Percentiles rank a stretch among this genome's conserved stretches.
Conservation (phyloP, 176 grass and related monocot genomes). For the Bothriochloa decipiens region DNA sequence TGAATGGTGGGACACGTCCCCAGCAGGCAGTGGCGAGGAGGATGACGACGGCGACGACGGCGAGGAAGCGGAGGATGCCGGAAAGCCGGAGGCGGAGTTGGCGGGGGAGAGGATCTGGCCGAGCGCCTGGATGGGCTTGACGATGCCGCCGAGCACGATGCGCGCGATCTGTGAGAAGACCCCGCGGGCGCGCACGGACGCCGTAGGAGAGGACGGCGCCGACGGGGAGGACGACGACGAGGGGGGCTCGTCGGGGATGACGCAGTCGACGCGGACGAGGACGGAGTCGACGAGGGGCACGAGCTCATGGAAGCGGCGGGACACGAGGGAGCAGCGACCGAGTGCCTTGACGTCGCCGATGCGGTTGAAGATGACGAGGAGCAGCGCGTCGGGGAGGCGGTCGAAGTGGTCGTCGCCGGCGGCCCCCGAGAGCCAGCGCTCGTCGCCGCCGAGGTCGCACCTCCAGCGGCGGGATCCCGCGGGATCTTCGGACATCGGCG, state of each 20-base stretch:
- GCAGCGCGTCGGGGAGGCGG: constrained; percentile 74
- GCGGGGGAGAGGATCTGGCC: constrained; percentile 76
- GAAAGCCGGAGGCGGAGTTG: constrained; percentile 33
- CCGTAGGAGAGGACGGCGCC: constrained; percentile 37
- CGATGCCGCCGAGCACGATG: constrained; percentile 72
- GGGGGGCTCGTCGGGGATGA: constrained; percentile 77
- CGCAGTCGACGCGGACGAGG: constrained; percentile 87
- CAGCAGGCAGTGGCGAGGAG: constrained; percentile 16
- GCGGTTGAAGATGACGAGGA: constrained; percentile 84
- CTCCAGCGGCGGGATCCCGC: constrained; percentile 50
- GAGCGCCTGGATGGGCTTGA: constrained; percentile 76
- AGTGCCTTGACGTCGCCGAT: constrained; percentile 91
- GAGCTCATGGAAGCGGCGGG: constrained; percentile 76
- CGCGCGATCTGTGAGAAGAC: constrained; percentile 73
- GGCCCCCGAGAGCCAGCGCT: constrained; percentile 29
- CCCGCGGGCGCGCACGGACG: constrained; percentile 51
- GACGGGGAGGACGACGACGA: constrained; percentile 36
- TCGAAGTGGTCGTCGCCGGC: constrained; percentile 70
- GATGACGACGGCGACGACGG: neutral
- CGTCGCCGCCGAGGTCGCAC: constrained; percentile 38
- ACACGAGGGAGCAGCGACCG: constrained; percentile 82
- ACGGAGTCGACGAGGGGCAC: constrained; percentile 81
- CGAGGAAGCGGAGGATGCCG: constrained; percentile 36
- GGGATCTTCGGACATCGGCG: constrained; percentile 48
- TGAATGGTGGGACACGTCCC: constrained; percentile 85